These are phyloP conservation scores for Botrytis fabae DNA, from an alignment of 2,329 filamentous ascomycete species.

Conservation along the genomic window DNA sequence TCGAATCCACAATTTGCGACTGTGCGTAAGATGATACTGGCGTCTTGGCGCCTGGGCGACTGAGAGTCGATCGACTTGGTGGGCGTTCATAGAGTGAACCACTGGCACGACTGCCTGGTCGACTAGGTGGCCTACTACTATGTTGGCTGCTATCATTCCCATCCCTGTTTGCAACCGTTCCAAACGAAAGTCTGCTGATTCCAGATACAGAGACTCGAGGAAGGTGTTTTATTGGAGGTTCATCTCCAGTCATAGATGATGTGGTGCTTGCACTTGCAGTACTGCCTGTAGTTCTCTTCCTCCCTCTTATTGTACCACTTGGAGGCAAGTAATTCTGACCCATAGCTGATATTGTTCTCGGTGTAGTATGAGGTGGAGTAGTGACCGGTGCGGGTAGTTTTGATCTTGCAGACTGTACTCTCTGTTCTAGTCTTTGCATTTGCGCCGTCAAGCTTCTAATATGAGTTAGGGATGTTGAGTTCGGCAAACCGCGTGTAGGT, in stretches of 20 bases:
- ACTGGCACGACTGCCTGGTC: slow-evolving; percentile 39
- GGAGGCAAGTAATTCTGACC: slow-evolving; percentile 51
- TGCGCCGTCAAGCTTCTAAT: slow-evolving; percentile 92
- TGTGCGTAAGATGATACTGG: slow-evolving; percentile 41
- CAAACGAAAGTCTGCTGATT: slow-evolving; percentile 63
- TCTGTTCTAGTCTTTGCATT: slow-evolving; percentile 93
- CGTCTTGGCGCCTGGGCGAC: slow-evolving; percentile 39
- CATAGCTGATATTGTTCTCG: slow-evolving; percentile 51
- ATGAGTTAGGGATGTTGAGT: slow-evolving; percentile 77
- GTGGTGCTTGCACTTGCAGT: slow-evolving; percentile 36
- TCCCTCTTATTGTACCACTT: slow-evolving; percentile 64
- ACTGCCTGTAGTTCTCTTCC: slow-evolving; percentile 63
- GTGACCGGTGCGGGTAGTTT: slow-evolving; percentile 80
- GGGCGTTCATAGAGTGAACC: slow-evolving; percentile 35
- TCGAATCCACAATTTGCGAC: slow-evolving; percentile 37
- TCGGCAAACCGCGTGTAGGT: slow-evolving; percentile 47
- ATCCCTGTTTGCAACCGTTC: slow-evolving; percentile 57
- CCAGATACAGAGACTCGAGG: slow-evolving; percentile 62
- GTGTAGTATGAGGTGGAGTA: slow-evolving; percentile 80
- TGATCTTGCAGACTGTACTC: slow-evolving; percentile 87
- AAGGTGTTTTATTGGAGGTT: slow-evolving; percentile 50
- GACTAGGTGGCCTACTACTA: slow-evolving; percentile 29
- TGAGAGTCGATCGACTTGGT: slow-evolving; percentile 35
- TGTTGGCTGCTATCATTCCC: slow-evolving; percentile 21
- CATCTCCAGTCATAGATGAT: slow-evolving; percentile 34